Evolutionary conservation across 306 rosid genomes (phyloP).

Genomic region (Gastrolobium villosum): DNA sequence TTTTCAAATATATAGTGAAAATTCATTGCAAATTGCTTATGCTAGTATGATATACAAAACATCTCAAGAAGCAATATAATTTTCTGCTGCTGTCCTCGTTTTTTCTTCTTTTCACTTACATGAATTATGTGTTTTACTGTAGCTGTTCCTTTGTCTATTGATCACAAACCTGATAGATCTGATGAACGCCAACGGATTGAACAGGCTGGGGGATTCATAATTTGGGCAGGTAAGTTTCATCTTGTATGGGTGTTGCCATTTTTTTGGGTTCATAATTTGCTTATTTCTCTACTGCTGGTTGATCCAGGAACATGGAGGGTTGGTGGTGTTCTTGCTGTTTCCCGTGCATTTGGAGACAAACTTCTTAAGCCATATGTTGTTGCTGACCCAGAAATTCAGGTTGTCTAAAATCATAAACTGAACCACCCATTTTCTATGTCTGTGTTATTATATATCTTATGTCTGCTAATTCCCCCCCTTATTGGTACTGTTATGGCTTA

Average conservation of each 20-base stretch:
- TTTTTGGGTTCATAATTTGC: constrained; percentile 3
- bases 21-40: constrained; percentile 28
- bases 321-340: constrained; percentile 94
- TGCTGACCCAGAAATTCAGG: constrained; percentile 97
- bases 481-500: constrained; percentile 44
- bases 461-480: constrained; percentile 39
- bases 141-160: constrained; percentile 84
- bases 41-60: constrained; percentile 13
- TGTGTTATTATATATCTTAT: constrained; percentile 15
- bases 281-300: constrained; percentile 37
- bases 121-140: constrained; percentile 44
- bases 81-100: not conserved
- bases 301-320: constrained; percentile 91
- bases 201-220: constrained; percentile 87
- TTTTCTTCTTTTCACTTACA: constrained; percentile 35
- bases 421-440: constrained; percentile 40
- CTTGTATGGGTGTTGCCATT: constrained; percentile 1
- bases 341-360: constrained; percentile 95
- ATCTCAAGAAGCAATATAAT: constrained; percentile 4
- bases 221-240: constrained; percentile 82
- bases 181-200: constrained; percentile 90
- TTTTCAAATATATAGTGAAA: not conserved
- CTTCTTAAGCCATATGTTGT: constrained; percentile 84
- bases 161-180: constrained; percentile 93
- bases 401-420: constrained; percentile 38